phyloP scores from a whole-genome alignment of 2,329 filamentous ascomycete genomes.

The Bipolaris zeicola region DNA sequence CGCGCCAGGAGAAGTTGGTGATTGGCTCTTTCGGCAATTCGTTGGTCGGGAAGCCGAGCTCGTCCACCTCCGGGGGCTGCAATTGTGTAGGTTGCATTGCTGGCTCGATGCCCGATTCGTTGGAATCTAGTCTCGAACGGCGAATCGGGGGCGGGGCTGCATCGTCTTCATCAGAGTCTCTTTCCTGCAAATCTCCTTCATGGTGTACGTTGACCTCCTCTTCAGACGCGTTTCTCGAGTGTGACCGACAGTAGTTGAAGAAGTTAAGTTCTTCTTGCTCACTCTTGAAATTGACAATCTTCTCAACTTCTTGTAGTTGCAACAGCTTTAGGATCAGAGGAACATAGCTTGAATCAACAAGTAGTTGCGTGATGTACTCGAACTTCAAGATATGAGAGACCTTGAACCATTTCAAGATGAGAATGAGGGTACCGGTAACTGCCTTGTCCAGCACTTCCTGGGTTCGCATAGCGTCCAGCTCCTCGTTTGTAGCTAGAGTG shows the following conservation, averaged over 20 bases:
- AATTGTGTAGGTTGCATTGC: constrained; percentile 32
- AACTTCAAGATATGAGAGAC: constrained; percentile 93
- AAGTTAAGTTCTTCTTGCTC: constrained; percentile 86
- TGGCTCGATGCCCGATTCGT: constrained; percentile 33
- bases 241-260: constrained; percentile 83
- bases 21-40: constrained; percentile 76
- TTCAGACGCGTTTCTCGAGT: constrained; percentile 64
- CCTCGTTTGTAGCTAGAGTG: constrained; percentile 60
- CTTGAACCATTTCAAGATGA: constrained; percentile 96
- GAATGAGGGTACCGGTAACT: constrained; percentile 82
- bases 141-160: constrained; percentile 81
- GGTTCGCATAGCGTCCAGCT: constrained; percentile 78
- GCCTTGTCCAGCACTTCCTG: constrained; percentile 91
- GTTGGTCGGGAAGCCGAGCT: constrained; percentile 79
- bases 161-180: constrained; percentile 60
- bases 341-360: constrained; percentile 94
- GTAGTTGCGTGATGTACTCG: constrained; percentile 90
- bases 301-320: constrained; percentile 91
- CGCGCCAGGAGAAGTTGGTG: constrained; percentile 88
- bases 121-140: constrained; percentile 56
- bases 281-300: constrained; percentile 82
- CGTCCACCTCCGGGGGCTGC: constrained; percentile 70
- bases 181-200: constrained; percentile 26
- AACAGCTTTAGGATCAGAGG: constrained; percentile 92
- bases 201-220: constrained; percentile 28